These are phyloP conservation scores for Casuarina glauca DNA, from an alignment of 306 rosid species.

Conservation along the genomic window DNA sequence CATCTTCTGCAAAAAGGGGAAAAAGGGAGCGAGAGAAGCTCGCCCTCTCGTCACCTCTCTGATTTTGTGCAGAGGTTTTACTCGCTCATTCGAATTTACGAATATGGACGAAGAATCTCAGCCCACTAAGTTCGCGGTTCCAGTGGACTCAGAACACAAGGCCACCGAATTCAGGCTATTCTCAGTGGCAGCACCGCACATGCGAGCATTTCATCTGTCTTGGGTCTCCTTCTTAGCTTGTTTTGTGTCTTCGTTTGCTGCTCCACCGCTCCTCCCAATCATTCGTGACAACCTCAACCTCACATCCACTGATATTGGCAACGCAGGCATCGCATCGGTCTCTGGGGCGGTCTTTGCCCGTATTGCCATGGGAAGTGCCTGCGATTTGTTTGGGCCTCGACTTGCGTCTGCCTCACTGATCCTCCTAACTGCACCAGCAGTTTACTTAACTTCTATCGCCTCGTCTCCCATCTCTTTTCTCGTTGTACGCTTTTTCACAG, in stretches of 20 bases:
- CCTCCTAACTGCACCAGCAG: slow-evolving; percentile 68
- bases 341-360: slow-evolving; percentile 85
- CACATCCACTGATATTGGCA: slow-evolving; percentile 85
- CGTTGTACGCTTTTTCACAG: slow-evolving; percentile 76
- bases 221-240: slow-evolving; percentile 85
- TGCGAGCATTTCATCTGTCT: slow-evolving; percentile 82
- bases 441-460: slow-evolving; percentile 57
- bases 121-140: slow-evolving; percentile 43
- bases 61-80: not conserved
- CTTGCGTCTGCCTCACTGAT: slow-evolving; percentile 69
- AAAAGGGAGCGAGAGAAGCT: not conserved
- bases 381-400: slow-evolving; percentile 80
- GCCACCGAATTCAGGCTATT: slow-evolving; percentile 65
- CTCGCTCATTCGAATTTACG: not conserved
- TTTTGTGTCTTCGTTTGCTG: slow-evolving; percentile 78
- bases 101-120: slow-evolving; percentile 45
- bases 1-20: not conserved
- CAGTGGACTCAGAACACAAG: slow-evolving; percentile 85
- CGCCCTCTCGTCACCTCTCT: not conserved
- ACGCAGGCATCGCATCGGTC: slow-evolving; percentile 88
- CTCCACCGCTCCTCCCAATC: slow-evolving; percentile 74
- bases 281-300: slow-evolving; percentile 86
- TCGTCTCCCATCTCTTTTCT: slow-evolving; percentile 56
- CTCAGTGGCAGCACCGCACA: slow-evolving; percentile 74
- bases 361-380: slow-evolving; percentile 81